Conservation (phyloP, 768 basidiomycete genomes). For the Suillus americanus region DNA sequence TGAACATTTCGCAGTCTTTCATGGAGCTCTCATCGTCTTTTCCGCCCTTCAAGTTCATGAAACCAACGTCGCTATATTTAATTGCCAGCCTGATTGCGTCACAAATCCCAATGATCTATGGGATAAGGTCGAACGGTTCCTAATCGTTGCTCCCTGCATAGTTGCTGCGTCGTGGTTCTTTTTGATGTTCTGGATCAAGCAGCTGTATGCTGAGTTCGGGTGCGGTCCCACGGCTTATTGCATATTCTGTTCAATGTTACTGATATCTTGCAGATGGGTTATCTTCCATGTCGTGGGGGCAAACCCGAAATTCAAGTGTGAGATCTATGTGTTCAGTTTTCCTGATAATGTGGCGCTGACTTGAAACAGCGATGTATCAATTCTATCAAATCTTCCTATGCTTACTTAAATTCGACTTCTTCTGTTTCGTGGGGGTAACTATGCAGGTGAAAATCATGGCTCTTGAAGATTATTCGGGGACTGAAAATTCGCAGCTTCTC, state of each 20-base stretch:
- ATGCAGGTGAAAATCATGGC: constrained; percentile 60
- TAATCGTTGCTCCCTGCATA: constrained; percentile 71
- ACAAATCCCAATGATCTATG: constrained; percentile 57
- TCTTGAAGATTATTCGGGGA: neutral
- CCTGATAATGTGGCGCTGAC: neutral
- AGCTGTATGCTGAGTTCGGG: constrained; percentile 84
- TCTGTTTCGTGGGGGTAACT: constrained; percentile 83
- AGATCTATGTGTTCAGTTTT: constrained; percentile 20
- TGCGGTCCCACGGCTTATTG: constrained; percentile 33
- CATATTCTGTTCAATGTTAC: constrained; percentile 7
- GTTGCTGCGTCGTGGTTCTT: constrained; percentile 66
- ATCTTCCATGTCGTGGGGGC: constrained; percentile 90
- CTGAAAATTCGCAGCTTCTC: constrained; percentile 54
- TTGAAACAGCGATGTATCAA: constrained; percentile 74
- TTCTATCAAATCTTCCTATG: constrained; percentile 87
- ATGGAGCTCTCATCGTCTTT: constrained; percentile 69
- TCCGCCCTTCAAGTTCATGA: constrained; percentile 77
- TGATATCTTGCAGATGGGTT: constrained; percentile 61
- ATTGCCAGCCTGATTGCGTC: constrained; percentile 27
- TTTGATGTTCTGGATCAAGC: constrained; percentile 66
- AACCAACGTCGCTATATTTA: constrained; percentile 61
- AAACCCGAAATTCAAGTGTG: constrained; percentile 82
- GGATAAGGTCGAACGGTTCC: constrained; percentile 57
- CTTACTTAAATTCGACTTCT: constrained; percentile 88
- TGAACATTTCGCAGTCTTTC: constrained; percentile 49